Evolutionary conservation across 495 filamentous ascomycete species (phyloP), one percentile per base, ranked within the genome.

Genomic region (Penicillium longicatenatum): DNA sequence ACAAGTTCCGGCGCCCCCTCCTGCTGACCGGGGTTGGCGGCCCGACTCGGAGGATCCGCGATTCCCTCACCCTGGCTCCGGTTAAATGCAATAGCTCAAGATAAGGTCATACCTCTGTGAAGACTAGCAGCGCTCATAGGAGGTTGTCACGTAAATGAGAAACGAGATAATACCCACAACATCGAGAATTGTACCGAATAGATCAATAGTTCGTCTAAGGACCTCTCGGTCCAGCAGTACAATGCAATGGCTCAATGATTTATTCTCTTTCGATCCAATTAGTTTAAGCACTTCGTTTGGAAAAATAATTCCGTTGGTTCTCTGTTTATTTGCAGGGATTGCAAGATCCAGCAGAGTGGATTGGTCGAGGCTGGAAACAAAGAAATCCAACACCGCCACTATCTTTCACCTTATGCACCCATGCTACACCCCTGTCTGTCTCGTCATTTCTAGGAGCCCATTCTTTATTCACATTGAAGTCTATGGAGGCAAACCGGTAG

Each of bases 1-100:
- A 20, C 90, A 94, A 55, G 80, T 97, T 35, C 31, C 31, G 10
- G 82, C 81, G 56, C 69, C 55, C 19, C 9, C 17, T 22, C 7
- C 42, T 17, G n/a, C 16, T 10, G 42, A 45, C 3, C 19, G 7
- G 16, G 10, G 19, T 11, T n/a, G 21, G 42, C 19, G 19, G 12
- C 19, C 10, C 0, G 42, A 12, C 21, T 16, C 11, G 26, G 9
- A 24, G 43, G 26, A 39, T 39, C 16, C 37, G 2, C 37, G 37
- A 16, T 39, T 39, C 8, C 14, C 14, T 16, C 37, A 3, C 37
- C 37, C 37, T 17, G 37, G 37, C 37, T 39, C 37, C 0, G 37
- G 37, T 39, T 39, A n/a, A 39, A 17, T 39, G 14, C 37, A 39
- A 39, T 39, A 4, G 14, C 6, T 17, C 14, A 39, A 11, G 12